Evolutionary conservation across 768 basidiomycete genomes (phyloP).

Genomic region (Kwoniella botswanensis): DNA sequence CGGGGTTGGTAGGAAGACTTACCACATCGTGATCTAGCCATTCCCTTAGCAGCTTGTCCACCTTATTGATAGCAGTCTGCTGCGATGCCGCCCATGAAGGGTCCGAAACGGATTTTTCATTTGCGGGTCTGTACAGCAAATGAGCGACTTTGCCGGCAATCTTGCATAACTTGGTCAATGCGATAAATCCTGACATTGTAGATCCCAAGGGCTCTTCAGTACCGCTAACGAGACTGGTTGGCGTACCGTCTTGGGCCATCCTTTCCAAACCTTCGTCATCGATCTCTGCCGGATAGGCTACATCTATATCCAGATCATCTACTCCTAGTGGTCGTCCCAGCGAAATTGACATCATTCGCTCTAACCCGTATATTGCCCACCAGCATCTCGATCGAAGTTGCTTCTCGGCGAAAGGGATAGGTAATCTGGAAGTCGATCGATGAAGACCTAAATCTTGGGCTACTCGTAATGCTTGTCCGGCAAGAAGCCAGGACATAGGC

Average conservation of each 20-base stretch:
- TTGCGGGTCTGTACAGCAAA: conserved; percentile 44
- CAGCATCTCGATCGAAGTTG: conserved; percentile 88
- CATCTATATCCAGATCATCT: conserved; percentile 88
- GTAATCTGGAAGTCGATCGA: conserved; percentile 78
- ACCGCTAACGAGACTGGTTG: conserved; percentile 51
- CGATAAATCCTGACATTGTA: conserved; percentile 80
- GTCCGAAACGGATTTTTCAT: conserved; percentile 66
- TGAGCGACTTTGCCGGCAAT: conserved; percentile 69
- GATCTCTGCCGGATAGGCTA: conserved; percentile 78
- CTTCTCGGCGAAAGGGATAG: conserved; percentile 75
- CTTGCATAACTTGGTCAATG: conserved; percentile 77
- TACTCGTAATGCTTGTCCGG: conserved; percentile 85
- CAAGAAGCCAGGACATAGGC: conserved; percentile 89
- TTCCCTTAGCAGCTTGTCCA: conserved; percentile 75
- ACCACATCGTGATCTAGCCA: conserved; percentile 73
- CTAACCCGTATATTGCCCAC: conserved; percentile 91
- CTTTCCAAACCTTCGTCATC: conserved; percentile 81
- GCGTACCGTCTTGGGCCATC: conserved; percentile 60
- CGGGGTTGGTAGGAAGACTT: too few species aligned
- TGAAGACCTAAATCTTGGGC: conserved; percentile 92
- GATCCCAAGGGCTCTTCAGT: conserved; percentile 59
- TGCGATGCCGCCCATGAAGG: conserved; percentile 75
- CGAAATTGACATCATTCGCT: conserved; percentile 80
- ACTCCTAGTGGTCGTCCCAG: conserved; percentile 85
- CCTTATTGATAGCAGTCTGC: conserved; percentile 75